Base-by-base conservation (phyloP, 2,329 filamentous ascomycete species). In the Penicillium sp. region DNA sequence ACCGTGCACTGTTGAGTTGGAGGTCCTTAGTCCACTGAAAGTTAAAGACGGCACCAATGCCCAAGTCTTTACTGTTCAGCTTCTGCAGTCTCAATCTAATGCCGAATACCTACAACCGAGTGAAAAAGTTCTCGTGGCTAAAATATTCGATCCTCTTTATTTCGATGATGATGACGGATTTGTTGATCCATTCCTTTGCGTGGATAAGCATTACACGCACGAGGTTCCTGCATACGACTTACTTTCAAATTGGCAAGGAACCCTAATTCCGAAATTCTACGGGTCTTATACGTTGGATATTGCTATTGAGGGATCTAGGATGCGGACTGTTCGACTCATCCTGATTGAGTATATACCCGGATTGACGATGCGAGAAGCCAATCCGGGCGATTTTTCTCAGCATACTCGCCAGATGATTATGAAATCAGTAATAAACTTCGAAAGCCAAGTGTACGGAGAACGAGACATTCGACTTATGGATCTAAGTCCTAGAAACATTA, bases 101-200 rank as follows among this genome's bases (percentile, higher is more conserved):
- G 30, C 30, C 3, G 30, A 35, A 3, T 16, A 35, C 30, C 8
- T 35, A 5, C 11, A 16, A 14, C 30, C 30, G 30, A 16, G 30
- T 35, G 30, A 16, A 35, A 35, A 35, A 23, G 47, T 47, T 49
- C 52, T 65, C 4, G 62, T 68, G 24, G 61, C 61, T 24, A 66
- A 66, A 33, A 47, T 64, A 51, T 66, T 64, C 47, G 61, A 66
- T 60, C 64, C 64, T 46, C 60, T 64, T 38, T 65, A 65, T 46
- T 59, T 64, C 33, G 30, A 62, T 26, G 60, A 66, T 52, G 61
- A 65, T 0, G 52, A 59, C 9, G 61, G 61, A 5, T 57, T 52
- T 55, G 28, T 63, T 33, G 59, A 66, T 45, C 65, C 61, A n/a
- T 66, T 66, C 35, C 50, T 56, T 28, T 64, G 59, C 51, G 56